phyloP scores from a whole-genome alignment of 2,329 filamentous ascomycete species.

The Lachnellula subtilissima region DNA sequence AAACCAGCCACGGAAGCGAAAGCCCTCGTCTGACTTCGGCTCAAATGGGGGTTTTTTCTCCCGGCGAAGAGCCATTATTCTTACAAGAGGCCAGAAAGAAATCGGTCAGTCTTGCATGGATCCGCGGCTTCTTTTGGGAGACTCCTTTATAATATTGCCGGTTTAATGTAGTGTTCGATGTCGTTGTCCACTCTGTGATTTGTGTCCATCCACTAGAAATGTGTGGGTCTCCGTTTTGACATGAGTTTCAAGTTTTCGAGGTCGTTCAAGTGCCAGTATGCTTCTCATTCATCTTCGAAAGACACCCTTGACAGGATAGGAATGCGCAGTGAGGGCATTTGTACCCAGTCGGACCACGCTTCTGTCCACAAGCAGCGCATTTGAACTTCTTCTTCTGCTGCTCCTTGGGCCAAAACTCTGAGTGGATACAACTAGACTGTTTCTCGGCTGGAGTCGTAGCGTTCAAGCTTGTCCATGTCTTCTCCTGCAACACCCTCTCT shows the following conservation, averaged over 20 bases:
- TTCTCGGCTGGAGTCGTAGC: conserved; percentile 13
- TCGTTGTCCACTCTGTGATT: too few relatives aligned
- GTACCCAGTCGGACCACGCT: conserved; percentile 12
- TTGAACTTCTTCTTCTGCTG: conserved; percentile 17
- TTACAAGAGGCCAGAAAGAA: too few relatives aligned
- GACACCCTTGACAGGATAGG: conserved; percentile 13
- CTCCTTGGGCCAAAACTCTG: conserved; percentile 17
- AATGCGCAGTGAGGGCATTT: conserved; percentile 18
- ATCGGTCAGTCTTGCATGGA: too few relatives aligned
- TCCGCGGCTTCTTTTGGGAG: too few relatives aligned
- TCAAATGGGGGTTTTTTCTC: too few relatives aligned
- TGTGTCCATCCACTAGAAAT: background rate
- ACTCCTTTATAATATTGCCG: too few relatives aligned
- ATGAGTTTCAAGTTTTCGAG: background rate
- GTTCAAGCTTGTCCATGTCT: background rate
- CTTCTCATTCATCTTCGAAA: background rate
- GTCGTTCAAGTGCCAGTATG: background rate
- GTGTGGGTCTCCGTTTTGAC: background rate
- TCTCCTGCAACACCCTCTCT: conserved; percentile 4
- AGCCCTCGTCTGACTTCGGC: too few relatives aligned
- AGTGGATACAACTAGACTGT: conserved; percentile 13
- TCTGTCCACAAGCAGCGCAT: conserved; percentile 15
- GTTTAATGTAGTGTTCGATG: too few relatives aligned
- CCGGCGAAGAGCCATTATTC: too few relatives aligned
- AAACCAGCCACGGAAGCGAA: too few relatives aligned